These are phyloP conservation scores for Brassica rapa DNA, from an alignment of 345 rosid species.

Conservation along the genomic window DNA sequence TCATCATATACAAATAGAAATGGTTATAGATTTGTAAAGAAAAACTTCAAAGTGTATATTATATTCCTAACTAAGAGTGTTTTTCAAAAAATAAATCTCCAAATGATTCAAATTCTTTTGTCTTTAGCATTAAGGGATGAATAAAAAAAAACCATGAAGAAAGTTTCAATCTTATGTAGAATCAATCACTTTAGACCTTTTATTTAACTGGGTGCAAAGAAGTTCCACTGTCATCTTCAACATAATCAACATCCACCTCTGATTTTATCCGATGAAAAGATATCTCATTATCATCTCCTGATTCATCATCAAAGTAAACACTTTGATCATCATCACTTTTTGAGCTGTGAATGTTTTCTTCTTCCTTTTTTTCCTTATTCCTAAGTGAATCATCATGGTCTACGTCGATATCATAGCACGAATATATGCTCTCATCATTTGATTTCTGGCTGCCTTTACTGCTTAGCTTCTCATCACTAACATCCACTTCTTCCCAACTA, in stretches of 20 bases:
- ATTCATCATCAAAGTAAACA: constrained; percentile 37
- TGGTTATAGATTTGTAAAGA: background rate
- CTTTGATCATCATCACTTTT: constrained; percentile 36
- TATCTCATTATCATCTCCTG: constrained; percentile 21
- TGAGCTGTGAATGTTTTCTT: constrained; percentile 9
- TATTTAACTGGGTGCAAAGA: background rate
- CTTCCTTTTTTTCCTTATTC: constrained; percentile 4
- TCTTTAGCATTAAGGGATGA: constrained; percentile 4
- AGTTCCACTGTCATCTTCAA: constrained; percentile 14
- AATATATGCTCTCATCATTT: constrained; percentile 33
- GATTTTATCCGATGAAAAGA: constrained; percentile 2
- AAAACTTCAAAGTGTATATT: background rate
- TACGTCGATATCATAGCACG: constrained; percentile 20
- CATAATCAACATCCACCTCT: background rate
- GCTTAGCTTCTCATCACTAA: constrained; percentile 32
- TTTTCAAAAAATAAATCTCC: background rate
- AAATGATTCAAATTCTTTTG: constrained; percentile 5
- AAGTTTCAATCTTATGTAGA: background rate
- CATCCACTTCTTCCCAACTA: constrained; percentile 36
- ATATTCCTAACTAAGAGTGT: background rate
- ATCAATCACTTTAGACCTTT: background rate
- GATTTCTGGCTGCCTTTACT: constrained; percentile 36
- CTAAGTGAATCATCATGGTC: constrained; percentile 9
- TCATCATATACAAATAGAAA: constrained; percentile 26
- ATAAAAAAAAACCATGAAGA: background rate